Base-by-base conservation (phyloP, 2,329 filamentous ascomycete species). In the Raffaelea albimanens region DNA sequence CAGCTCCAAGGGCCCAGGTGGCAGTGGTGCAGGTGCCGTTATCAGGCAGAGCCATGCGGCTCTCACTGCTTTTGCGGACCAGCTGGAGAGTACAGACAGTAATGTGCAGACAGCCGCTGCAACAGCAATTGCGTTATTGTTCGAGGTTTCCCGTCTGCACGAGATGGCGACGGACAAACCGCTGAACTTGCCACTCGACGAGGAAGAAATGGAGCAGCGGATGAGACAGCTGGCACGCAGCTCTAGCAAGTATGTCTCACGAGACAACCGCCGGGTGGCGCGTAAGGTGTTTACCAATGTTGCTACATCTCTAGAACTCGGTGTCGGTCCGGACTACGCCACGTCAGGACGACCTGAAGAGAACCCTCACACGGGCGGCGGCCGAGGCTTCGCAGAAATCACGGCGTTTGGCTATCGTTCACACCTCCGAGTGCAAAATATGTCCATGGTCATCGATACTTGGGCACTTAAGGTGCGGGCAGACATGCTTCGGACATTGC, bases 51-150 rank as follows among this genome's bases (percentile, higher is more conserved):
- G 83, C 29, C 82, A 87, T 53, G 67, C 78, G 23, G 83, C 86
- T 16, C 76, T 93, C 57, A 85, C 93, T 46, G 82, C 83, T 2
- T 88, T 95, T 56, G 81, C 87, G 39, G 88, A 95, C 43, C 89
- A 95, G 63, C 82, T 95, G 18, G 82, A 90, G 50, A 88, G 85
- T 61, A 73, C 73, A 29, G 82, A 88, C 50, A 69, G 80, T 1
- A 70, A 76, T 9, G 85, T 95, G 1, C 87, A 93, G 58, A 80
- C 87, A 41, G 80, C 83, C 3, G 84, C 87, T 0, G 87, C 84
- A 3, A 78, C 84, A 58, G 87, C 87, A 61, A 89, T 95, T 50
- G 88, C 88, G 1, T 70, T 94, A 10, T 71, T 95, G 11, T 91
- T 87, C 57, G 89, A 95, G 63, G 84, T 85, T 52, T 70, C 70